Evolutionary conservation across 1,284 basidiomycete species (phyloP).

Genomic region (Anthracocystis walkeri): DNA sequence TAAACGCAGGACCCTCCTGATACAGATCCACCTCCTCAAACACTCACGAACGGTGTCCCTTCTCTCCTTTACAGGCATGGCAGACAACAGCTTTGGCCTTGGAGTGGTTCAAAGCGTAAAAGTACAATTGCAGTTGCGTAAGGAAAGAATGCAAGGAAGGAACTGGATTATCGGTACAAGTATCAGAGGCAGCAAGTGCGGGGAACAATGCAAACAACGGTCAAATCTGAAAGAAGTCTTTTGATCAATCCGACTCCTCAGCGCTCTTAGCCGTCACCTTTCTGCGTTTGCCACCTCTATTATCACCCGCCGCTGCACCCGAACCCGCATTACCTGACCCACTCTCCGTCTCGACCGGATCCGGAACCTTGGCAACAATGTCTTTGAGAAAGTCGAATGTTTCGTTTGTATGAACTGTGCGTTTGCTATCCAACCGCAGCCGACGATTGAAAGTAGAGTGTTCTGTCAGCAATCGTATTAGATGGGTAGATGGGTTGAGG

Average conservation of each 20-base stretch:
- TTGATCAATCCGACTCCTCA: constrained; percentile 31
- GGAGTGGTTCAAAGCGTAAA: neutral
- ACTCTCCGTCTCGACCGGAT: constrained; percentile 75
- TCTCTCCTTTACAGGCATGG: no score
- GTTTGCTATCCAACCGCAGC: constrained; percentile 80
- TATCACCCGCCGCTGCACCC: constrained; percentile 30
- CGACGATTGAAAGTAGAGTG: no score
- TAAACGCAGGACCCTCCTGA: no score
- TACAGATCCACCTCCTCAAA: neutral
- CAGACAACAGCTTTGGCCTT: no score
- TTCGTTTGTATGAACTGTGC: constrained; percentile 87
- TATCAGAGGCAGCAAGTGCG: neutral
- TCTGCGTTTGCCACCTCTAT: constrained; percentile 51
- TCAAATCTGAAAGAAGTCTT: neutral
- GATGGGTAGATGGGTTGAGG: no score
- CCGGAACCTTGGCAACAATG: constrained; percentile 87
- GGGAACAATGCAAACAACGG: neutral
- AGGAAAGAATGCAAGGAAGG: neutral
- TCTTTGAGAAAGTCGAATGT: constrained; percentile 96
- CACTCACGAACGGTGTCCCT: neutral
- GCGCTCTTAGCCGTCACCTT: constrained; percentile 45
- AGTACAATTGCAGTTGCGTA: constrained; percentile 26
- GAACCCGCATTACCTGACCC: neutral
- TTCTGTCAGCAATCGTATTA: neutral
- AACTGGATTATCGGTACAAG: no score